Evolutionary conservation across 1,284 basidiomycete species (phyloP).

Genomic region (Ceratobasidium sp.): DNA sequence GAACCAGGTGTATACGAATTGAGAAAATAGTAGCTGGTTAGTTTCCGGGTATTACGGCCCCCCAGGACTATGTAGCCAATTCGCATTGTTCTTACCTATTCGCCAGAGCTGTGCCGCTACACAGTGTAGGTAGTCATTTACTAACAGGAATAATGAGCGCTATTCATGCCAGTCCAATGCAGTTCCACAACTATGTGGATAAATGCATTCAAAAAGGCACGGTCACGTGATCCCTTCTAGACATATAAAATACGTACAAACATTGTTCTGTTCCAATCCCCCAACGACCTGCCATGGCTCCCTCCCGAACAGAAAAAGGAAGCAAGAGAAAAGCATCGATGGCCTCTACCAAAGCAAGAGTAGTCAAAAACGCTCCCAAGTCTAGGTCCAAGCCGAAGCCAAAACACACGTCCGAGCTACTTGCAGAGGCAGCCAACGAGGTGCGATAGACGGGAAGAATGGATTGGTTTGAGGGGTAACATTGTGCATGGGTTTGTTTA

Average conservation of each 20-base stretch:
- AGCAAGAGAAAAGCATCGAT: background rate
- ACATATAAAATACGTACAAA: background rate
- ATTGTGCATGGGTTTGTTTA: background rate
- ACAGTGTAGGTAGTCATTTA: no score
- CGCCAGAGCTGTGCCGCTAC: no score
- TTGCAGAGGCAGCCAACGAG: constrained; percentile 27
- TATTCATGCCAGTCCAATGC: no score
- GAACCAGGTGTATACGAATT: no score
- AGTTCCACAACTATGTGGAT: no score
- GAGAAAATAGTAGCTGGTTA: no score
- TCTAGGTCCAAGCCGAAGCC: background rate
- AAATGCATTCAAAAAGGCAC: background rate
- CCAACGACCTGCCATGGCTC: background rate
- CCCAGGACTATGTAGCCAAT: no score
- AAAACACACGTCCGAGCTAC: background rate
- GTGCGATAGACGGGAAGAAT: background rate
- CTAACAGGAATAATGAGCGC: no score
- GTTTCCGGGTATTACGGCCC: no score
- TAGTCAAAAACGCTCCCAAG: background rate
- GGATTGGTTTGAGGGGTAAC: background rate
- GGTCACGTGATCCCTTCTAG: background rate
- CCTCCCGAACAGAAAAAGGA: background rate
- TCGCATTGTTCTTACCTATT: no score
- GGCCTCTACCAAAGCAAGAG: background rate
- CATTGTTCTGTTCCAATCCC: background rate